Evolutionary conservation across 1,139 yeast species (phyloP), one percentile per base, ranked within the genome.

Genomic region (Wickerhamomyces sp.): DNA sequence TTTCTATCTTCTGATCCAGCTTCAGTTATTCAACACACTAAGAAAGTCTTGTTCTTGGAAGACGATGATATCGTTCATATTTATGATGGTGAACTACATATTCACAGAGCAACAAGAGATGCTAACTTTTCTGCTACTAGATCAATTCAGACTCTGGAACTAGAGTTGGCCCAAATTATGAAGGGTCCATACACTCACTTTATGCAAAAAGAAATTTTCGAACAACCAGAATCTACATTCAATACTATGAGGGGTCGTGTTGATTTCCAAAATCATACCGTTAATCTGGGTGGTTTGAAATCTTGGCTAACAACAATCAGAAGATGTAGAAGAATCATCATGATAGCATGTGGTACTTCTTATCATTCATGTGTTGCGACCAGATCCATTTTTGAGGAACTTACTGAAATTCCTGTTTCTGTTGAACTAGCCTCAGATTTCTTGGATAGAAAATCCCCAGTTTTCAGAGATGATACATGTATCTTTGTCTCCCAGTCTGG

Each of bases 311-410:
- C 95, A 33, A 86, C 95, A 42, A 87, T 94, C 54, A 83, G 98
- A 70, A 81, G 97, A 64, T 90, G 97, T 60, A 83, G 98, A 70
- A 82, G 99, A 69, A 79, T 94, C 62, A 87, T 91, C 51, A 93
- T 94, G 98, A 88, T 94, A 73, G 99, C 99, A 6, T 94, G 99
- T 72, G 99, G 99, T 71, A 94, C 99, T 7, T 93, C 99, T 1
- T 94, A 91, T 65, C 99, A 94, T 69, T 93, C 99, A 23, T 94
- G 99, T 74, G 72, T 94, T 64, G 99, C 99, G 27, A 93, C 96
- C 30, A 81, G 99, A 67, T 86, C 97, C 13, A 84, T 90, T 54
- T 91, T 94, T 65, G 99, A 94, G 69, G 99, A 94, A 66, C 76
- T 94, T 62, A 90, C 97, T 30, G 98, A 91, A 65, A 88, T 93